Conservation (phyloP, 1,284 basidiomycete species). For the Cerrena zonata region DNA sequence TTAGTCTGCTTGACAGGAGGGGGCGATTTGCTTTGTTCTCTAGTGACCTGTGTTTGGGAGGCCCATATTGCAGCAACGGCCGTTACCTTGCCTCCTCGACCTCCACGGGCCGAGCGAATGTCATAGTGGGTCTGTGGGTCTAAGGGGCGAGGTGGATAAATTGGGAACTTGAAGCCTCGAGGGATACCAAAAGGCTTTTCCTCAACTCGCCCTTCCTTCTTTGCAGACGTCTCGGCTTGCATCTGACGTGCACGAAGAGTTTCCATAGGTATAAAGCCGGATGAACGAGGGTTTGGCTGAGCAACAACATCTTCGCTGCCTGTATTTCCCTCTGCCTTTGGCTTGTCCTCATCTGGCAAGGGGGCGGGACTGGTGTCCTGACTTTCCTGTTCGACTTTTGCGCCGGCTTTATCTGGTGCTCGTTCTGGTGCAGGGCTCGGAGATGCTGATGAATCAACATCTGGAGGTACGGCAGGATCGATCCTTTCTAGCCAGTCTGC, state of each 20-base stretch:
- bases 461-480: conserved; percentile 44
- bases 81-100: conserved; percentile 69
- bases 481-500: conserved; percentile 70
- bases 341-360: background rate
- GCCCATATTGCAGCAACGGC: conserved; percentile 73
- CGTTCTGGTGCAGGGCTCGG: background rate
- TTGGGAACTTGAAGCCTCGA: conserved; percentile 13
- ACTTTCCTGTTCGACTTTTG: background rate
- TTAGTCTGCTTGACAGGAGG: background rate
- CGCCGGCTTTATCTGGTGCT: background rate
- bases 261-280: conserved; percentile 63
- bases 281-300: conserved; percentile 63
- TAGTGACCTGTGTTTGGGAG: conserved; percentile 25
- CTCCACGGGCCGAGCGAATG: conserved; percentile 70
- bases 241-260: conserved; percentile 30
- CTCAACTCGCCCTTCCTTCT: background rate
- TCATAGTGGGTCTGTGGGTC: conserved; percentile 63
- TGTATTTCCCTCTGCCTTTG: background rate
- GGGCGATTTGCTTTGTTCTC: conserved; percentile 6
- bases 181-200: background rate
- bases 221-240: background rate
- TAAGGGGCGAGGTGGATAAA: conserved; percentile 30
- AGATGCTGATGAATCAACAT: conserved; percentile 15
- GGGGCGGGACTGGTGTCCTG: background rate
- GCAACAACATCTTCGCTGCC: conserved; percentile 19